Evolutionary conservation across 2,329 filamentous ascomycete species (phyloP).

Genomic region (Cercospora zeae-maydis): DNA sequence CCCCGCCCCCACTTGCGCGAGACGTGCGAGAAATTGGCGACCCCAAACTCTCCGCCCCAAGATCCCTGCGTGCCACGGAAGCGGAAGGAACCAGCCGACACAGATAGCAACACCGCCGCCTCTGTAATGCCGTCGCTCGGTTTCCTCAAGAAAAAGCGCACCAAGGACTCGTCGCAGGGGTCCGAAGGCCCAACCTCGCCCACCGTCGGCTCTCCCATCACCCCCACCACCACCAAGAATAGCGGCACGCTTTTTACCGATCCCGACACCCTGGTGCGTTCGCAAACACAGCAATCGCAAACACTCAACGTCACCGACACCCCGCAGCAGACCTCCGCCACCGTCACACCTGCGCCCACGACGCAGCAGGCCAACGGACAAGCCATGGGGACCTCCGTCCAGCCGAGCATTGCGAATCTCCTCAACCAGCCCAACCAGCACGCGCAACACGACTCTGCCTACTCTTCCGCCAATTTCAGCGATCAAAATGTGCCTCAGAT

Average conservation of each 20-base stretch:
- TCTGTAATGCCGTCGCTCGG: constrained; percentile 82
- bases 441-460: constrained; percentile 39
- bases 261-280: constrained; percentile 31
- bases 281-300: constrained; percentile 23
- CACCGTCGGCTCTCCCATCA: constrained; percentile 41
- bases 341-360: constrained; percentile 13
- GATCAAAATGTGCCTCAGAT: constrained; percentile 38
- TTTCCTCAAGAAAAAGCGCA: constrained; percentile 98
- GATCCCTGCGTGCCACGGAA: constrained; percentile 26
- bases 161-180: constrained; percentile 69
- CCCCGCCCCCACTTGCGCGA: constrained; percentile 9
- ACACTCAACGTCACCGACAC: constrained; percentile 22
- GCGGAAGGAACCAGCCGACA: constrained; percentile 23
- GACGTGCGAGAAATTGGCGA: constrained; percentile 22
- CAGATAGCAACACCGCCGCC: constrained; percentile 9
- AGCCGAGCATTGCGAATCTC: constrained; percentile 77
- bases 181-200: constrained; percentile 60
- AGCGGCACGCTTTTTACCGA: constrained; percentile 29
- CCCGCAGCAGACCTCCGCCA: constrained; percentile 33
- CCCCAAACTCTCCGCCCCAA: constrained; percentile 12
- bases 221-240: constrained; percentile 48
- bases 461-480: constrained; percentile 34
- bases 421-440: constrained; percentile 59
- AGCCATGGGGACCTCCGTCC: constrained; percentile 54
- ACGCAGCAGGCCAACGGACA: constrained; percentile 14